A percentile compares a stretch with the other conserved stretches of the same genome.
These are phyloP conservation scores for Pythium plurisporium DNA, from an alignment of 352 stramenopile species.

Conservation along the genomic window DNA sequence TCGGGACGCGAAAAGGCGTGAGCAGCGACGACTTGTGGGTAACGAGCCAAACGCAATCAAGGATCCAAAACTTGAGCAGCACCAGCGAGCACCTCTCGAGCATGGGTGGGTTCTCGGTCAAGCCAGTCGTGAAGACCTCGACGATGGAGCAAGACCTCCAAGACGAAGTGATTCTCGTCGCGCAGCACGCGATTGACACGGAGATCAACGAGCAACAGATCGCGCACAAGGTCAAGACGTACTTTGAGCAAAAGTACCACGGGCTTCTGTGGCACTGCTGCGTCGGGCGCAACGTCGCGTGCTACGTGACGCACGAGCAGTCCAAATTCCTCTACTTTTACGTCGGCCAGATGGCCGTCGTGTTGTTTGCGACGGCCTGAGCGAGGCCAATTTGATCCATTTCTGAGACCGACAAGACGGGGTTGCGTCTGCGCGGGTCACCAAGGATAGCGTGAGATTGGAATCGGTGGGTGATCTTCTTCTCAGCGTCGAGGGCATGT, in stretches of 20 bases:
- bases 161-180: conserved; percentile 78
- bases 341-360: conserved; percentile 92
- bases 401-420: neutral
- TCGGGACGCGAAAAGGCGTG: conserved; percentile 2
- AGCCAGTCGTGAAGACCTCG: conserved; percentile 85
- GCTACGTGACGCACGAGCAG: conserved; percentile 93
- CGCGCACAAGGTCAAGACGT: conserved; percentile 87
- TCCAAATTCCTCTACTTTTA: conserved; percentile 96
- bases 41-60: too few species aligned
- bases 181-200: conserved; percentile 73
- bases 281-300: conserved; percentile 92
- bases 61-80: too few species aligned
- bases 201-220: conserved; percentile 87
- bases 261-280: conserved; percentile 93
- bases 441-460: too few species aligned
- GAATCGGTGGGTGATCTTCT: too few species aligned
- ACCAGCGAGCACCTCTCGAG: too few species aligned
- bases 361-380: conserved; percentile 83
- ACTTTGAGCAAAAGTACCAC: conserved; percentile 92
- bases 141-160: conserved; percentile 85
- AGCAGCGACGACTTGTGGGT: neutral
- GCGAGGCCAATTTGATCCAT: too few species aligned
- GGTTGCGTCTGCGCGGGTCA: neutral
- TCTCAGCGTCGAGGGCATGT: too few species aligned
- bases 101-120: conserved; percentile 55